Conservation (phyloP, 495 filamentous ascomycete genomes). For the Penicillium chermesinum region DNA sequence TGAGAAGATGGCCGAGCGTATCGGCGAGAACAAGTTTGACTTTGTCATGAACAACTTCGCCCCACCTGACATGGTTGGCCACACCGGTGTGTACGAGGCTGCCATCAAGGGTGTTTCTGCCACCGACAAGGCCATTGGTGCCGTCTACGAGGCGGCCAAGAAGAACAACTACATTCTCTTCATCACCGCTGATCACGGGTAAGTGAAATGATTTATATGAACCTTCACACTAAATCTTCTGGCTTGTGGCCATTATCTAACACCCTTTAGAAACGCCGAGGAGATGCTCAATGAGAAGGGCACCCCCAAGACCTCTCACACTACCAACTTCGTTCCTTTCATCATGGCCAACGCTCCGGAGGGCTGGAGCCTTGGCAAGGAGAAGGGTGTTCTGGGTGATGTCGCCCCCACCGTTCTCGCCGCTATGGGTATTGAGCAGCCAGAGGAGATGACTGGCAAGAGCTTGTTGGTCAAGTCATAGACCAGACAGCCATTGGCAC, state of each 20-base stretch:
- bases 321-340: conserved; percentile 94
- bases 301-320: conserved; percentile 96
- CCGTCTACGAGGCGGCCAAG: conserved; percentile 89
- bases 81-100: conserved; percentile 96
- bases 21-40: conserved; percentile 74
- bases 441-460: conserved; percentile 84
- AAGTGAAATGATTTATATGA: too few relatives aligned
- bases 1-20: conserved; percentile 76
- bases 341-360: conserved; percentile 95
- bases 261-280: conserved; percentile 68
- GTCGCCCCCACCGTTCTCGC: conserved; percentile 89
- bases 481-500: conserved; percentile 8
- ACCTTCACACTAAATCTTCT: too few relatives aligned
- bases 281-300: conserved; percentile 97
- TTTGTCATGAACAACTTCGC: conserved; percentile 99
- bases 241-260: neutral
- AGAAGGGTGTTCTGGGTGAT: conserved; percentile 84
- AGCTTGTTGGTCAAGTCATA: conserved; percentile 73
- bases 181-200: conserved; percentile 92
- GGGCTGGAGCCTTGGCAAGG: conserved; percentile 81
- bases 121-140: conserved; percentile 89
- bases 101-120: conserved; percentile 78
- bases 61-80: conserved; percentile 98
- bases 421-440: conserved; percentile 84
- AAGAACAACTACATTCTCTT: conserved; percentile 87